phyloP scores from a whole-genome alignment of 2,329 filamentous ascomycete genomes.

The Tolypocladium inflatum region DNA sequence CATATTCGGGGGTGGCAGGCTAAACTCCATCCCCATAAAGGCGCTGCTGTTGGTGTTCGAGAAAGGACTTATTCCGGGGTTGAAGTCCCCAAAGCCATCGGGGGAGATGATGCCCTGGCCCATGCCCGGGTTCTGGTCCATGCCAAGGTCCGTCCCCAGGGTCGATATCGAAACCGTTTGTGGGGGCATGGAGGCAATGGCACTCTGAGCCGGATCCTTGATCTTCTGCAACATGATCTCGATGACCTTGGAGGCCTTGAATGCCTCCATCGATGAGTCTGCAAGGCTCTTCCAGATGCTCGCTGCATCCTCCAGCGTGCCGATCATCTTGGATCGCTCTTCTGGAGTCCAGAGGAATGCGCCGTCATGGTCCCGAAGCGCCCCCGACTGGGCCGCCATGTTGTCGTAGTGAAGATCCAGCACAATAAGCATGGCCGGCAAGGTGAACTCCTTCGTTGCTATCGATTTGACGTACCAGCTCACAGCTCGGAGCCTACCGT shows the following conservation, averaged over 20 bases:
- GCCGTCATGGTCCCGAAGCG: constrained; percentile 29
- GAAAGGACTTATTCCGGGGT: constrained; percentile 17
- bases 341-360: constrained; percentile 46
- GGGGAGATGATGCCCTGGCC: constrained; percentile 14
- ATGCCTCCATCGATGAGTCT: constrained; percentile 77
- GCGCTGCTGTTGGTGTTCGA: constrained; percentile 26
- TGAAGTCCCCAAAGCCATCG: constrained; percentile 15
- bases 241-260: constrained; percentile 75
- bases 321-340: constrained; percentile 66
- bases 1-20: constrained; percentile 19
- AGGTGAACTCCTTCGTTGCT: constrained; percentile 74
- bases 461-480: constrained; percentile 73
- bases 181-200: constrained; percentile 4
- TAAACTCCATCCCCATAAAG: constrained; percentile 36
- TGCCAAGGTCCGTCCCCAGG: constrained; percentile 29
- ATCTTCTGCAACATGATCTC: constrained; percentile 78
- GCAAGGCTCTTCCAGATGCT: constrained; percentile 73
- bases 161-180: constrained; percentile 14
- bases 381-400: constrained; percentile 31
- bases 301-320: constrained; percentile 60
- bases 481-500: constrained; percentile 61
- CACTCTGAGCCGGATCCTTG: constrained; percentile 19
- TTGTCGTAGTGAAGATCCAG: constrained; percentile 71
- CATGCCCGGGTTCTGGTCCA: constrained; percentile 21
- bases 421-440: constrained; percentile 76